Conservation (phyloP, 805 yeast genomes). For the Saccharomycopsis babjevae region DNA sequence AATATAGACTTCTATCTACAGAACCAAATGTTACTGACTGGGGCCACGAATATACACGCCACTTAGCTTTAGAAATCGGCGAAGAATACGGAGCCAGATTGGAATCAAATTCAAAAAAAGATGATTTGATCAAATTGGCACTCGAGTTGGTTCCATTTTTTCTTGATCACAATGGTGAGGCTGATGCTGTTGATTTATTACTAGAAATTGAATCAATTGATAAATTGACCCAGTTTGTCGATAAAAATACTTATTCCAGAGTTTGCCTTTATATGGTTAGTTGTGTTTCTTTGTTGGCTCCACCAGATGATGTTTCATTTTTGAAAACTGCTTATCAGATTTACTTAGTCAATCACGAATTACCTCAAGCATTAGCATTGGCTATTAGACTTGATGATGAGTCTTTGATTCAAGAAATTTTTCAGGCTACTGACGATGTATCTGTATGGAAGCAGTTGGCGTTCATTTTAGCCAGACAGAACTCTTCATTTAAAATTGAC, state of each 20-base stretch:
- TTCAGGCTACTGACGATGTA: constrained; percentile 66
- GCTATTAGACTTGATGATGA: constrained; percentile 87
- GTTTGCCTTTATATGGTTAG: constrained; percentile 92
- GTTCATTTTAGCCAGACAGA: constrained; percentile 78
- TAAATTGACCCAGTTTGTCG: constrained; percentile 73
- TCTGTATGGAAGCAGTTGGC: constrained; percentile 83
- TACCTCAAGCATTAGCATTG: constrained; percentile 81
- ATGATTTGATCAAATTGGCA: constrained; percentile 51
- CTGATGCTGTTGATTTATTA: constrained; percentile 92
- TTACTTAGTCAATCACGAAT: constrained; percentile 65
- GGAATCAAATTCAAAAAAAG: constrained; percentile 26
- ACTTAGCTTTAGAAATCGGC: constrained; percentile 90
- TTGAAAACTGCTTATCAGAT: constrained; percentile 82
- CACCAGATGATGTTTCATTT: constrained; percentile 83
- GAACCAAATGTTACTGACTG: constrained; percentile 62
- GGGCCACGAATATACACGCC: constrained; percentile 98
- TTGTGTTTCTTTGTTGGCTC: constrained; percentile 93
- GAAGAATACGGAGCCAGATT: constrained; percentile 58
- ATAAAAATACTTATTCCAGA: constrained; percentile 71
- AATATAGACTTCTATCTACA: constrained; percentile 59
- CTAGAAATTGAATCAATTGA: constrained; percentile 85
- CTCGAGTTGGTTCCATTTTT: constrained; percentile 79
- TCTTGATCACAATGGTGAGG: constrained; percentile 92
- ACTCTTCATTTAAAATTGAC: constrained; percentile 58
- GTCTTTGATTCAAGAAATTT: constrained; percentile 64